A percentile compares a stretch with the other conserved stretches of the same genome.
Conservation (phyloP, 139 green algal species). For the Eudorina sp. region DNA sequence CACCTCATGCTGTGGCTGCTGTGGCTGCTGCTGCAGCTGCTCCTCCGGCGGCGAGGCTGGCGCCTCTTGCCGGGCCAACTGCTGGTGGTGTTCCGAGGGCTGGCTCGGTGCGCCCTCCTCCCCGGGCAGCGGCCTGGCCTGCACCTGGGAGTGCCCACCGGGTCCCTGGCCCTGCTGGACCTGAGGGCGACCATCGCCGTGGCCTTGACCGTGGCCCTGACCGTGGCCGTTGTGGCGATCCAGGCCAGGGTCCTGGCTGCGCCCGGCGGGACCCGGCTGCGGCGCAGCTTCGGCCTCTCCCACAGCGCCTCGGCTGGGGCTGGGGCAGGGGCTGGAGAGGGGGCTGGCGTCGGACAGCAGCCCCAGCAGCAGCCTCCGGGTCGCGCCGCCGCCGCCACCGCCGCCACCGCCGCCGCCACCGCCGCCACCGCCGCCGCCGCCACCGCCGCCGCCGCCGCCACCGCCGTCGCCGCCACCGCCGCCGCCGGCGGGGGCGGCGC, state of each 20-base stretch:
- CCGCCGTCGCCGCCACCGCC: neutral
- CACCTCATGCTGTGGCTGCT: too few relatives aligned
- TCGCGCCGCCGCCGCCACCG: neutral
- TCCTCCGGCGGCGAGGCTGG: too few relatives aligned
- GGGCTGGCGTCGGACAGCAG: constrained; percentile 2
- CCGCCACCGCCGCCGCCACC: neutral
- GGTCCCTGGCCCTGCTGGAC: too few relatives aligned
- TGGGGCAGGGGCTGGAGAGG: neutral
- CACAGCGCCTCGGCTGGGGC: neutral
- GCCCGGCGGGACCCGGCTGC: neutral
- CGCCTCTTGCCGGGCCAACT: neutral
- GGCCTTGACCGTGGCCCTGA: neutral
- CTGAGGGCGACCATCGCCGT: too few relatives aligned
- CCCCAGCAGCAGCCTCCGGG: constrained; percentile 15
- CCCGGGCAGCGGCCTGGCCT: too few relatives aligned
- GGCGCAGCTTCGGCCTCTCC: too few relatives aligned
- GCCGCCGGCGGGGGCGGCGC: neutral
- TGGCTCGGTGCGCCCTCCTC: too few relatives aligned
- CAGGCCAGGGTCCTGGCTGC: neutral
- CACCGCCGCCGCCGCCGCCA: neutral
- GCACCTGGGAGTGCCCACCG: too few relatives aligned
- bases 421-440: neutral
- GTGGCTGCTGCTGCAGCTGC: too few relatives aligned
- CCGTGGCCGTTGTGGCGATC: neutral
- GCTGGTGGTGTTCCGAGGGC: neutral